A percentile compares a stretch with the other conserved stretches of the same genome.
Evolutionary conservation across 2,329 filamentous ascomycete species (phyloP).

Genomic region (Botrytis cinerea): DNA sequence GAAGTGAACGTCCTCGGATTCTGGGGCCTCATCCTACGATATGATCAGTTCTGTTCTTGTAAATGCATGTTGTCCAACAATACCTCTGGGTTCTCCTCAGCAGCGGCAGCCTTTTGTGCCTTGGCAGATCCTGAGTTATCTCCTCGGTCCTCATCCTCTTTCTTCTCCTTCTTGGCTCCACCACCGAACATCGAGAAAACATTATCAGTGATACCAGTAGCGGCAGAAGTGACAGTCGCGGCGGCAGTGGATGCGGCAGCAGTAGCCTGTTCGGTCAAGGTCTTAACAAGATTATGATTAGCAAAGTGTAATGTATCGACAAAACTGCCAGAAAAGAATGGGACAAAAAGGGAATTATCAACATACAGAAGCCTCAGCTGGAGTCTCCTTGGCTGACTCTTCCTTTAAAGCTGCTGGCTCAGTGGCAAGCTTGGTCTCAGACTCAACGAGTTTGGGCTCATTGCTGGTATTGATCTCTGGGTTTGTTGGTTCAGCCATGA

Average conservation of each 20-base stretch:
- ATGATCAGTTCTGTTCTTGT: constrained; percentile 29
- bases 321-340: background rate
- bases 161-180: constrained; percentile 95
- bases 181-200: constrained; percentile 99
- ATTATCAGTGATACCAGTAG: constrained; percentile 52
- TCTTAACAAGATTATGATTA: constrained; percentile 32
- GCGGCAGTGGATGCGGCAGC: constrained; percentile 45
- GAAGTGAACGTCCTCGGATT: constrained; percentile 94
- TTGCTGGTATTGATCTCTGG: constrained; percentile 44
- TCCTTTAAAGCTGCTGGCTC: constrained; percentile 38
- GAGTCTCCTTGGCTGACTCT: constrained; percentile 33
- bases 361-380: constrained; percentile 33
- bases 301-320: constrained; percentile 20
- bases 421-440: constrained; percentile 49
- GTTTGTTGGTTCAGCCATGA: constrained; percentile 42
- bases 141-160: constrained; percentile 77
- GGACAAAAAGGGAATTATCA: background rate
- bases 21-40: constrained; percentile 68
- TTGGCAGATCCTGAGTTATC: constrained; percentile 90
- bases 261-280: constrained; percentile 41
- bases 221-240: constrained; percentile 45
- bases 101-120: constrained; percentile 62
- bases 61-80: constrained; percentile 10
- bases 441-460: constrained; percentile 43
- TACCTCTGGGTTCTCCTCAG: constrained; percentile 44